Evolutionary conservation across 208 protist genomes (phyloP), one percentile per base, ranked within the genome.

Genomic region (Leishmania aethiopica): DNA sequence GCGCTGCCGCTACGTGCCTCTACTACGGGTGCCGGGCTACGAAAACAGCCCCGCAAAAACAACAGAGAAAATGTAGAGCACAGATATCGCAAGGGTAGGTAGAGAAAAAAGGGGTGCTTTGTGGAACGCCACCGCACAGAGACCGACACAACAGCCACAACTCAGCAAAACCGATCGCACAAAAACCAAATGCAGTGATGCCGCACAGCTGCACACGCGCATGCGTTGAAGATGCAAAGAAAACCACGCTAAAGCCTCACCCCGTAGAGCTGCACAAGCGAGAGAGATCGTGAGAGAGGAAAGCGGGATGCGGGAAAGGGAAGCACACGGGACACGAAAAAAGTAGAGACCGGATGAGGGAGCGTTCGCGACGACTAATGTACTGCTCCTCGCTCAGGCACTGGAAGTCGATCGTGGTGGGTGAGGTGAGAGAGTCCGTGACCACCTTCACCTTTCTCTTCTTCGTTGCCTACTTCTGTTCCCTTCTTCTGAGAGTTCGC

Each of bases 151-250:
- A 4, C 25, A 6, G 62, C 15, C 62, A 40, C 32, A 69, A 22
- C 32, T 40, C 62, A 40, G 62, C 15, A 69, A 37, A 69, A 13
- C 11, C 3, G 2, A 22, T 17, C 15, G 3, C 62, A 22, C 59
- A 32, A 28, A 64, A 32, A 11, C 1, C 28, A 22, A 22, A 45
- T 32, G 13, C 64, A 40, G 71, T 55, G n/a, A 70, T 49, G 71
- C 42, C 64, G 72, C 79, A 42, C 72, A 78, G 49, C 59, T 19
- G 71, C 57, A 77, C 59, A 77, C 13, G 17, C 35, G 47, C 25
- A 64, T 64, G 32, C n/a, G 59, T 35, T 64, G 53, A 67, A 75
- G 51, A 10, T 8, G 45, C 59, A 49, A 80, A 77, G 8, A 78
- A 75, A 77, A 72, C 67, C 25, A 25, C n/a, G 71, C 35, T 28